These are phyloP conservation scores for Botryotinia convoluta DNA, from an alignment of 2,329 filamentous ascomycete species.

Conservation along the genomic window DNA sequence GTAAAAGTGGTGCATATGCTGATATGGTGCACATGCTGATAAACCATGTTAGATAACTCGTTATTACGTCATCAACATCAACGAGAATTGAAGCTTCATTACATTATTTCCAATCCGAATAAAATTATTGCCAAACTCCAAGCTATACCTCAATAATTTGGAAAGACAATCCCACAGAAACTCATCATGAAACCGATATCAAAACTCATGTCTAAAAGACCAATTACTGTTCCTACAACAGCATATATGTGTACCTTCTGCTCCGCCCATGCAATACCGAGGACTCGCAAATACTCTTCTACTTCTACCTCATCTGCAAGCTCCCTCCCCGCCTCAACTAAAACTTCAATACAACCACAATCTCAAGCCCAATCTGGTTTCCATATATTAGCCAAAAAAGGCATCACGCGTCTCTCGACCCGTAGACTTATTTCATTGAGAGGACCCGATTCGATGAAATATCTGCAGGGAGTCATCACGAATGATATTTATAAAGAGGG, in stretches of 20 bases:
- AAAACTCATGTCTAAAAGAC: background rate
- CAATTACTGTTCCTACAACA: background rate
- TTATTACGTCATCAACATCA: slow-evolving; percentile 11
- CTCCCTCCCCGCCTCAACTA: background rate
- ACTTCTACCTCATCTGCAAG: slow-evolving; percentile 3
- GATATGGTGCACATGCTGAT: too few relatives aligned
- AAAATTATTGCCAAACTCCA: background rate
- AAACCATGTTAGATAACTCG: background rate
- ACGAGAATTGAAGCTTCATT: slow-evolving; percentile 1
- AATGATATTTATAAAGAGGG: slow-evolving; percentile 54
- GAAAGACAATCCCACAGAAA: background rate
- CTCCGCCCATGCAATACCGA: background rate
- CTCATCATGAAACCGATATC: background rate
- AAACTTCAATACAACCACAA: background rate
- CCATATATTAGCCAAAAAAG: slow-evolving; percentile 36
- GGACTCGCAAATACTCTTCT: slow-evolving; percentile 12
- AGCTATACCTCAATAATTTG: background rate
- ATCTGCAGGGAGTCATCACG: slow-evolving; percentile 85
- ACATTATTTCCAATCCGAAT: too few relatives aligned
- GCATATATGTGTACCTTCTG: slow-evolving; percentile 5
- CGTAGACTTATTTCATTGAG: slow-evolving; percentile 76
- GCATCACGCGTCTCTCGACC: slow-evolving; percentile 60
- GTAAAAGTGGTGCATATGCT: too few relatives aligned
- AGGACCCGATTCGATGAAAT: slow-evolving; percentile 76
- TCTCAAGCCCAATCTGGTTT: slow-evolving; percentile 43